Base-by-base conservation (phyloP, 306 rosid genomes). In the Prunus davidiana region DNA sequence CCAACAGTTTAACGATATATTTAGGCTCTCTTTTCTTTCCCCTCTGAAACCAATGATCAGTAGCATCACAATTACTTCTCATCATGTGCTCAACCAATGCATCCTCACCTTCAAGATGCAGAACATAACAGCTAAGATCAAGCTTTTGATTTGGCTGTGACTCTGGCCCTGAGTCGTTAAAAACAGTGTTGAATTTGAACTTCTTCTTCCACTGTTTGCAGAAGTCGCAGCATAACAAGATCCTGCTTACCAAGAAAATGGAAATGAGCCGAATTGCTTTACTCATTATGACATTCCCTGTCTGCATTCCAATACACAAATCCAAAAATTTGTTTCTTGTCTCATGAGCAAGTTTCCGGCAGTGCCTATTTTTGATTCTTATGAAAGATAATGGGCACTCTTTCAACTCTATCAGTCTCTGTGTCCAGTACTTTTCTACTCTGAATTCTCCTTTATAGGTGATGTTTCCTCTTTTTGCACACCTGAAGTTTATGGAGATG, bases 71-170 rank as follows among this genome's bases (percentile, higher is more conserved):
- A 43, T 90, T 90, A 20, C 82, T 68, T 71, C 73, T 83, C 78
- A 88, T 27, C 94, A 91, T 91, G 79, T 85, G 78, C 55, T 50
- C 83, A 78, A 87, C 95, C 13, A 94, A 84, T 14, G 78, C 88
- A 61, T 91, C 88, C 82, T 94, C 98, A 11, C 97, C 98, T 85
- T 90, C 95, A 27, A 94, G 98, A 82, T 90, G 88, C 64, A 94
- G 78, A 81, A 94, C 90, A 66, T 87, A 94, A 41, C 86, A 67
- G n/a, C 91, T 79, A 1, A 94, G 85, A 71, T 91, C 96, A 12
- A 71, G 41, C 65, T 57, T 87, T 6, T 77, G 55, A 43, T 51
- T 71, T 16, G 72, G 41, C 49, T 24, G 69, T 24, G 86, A 80
- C 15, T 66, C 90, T 28, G 82, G 12, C 47, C 81, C 87, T 0